Evolutionary conservation across 371 early-diverging fungal species (phyloP), one percentile per base, ranked within the genome.

Genomic region (Actinomucor elegans): DNA sequence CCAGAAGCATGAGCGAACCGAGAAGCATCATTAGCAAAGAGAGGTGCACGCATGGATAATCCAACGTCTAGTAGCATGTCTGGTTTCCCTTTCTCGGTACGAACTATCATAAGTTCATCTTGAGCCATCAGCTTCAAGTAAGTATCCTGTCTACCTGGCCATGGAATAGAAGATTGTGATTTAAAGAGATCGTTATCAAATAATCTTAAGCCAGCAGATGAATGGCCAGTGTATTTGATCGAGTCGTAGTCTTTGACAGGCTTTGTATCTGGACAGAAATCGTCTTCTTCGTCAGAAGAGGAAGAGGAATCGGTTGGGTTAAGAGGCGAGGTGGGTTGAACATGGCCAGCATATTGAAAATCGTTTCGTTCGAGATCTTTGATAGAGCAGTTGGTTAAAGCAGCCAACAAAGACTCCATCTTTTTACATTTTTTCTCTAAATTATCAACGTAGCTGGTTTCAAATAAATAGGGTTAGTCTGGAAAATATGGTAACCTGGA

Each of bases 391-490:
- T 70, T 67, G 0, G 76, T 76, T 8, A 76, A 52, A 17, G 59
- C 42, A n/a, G 61, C 49, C 23, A 77, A 49, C 7, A 77, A 55
- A 0, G 50, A 41, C 40, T 77, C 78, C 73, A 77, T 71, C 42
- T 77, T 72, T 64, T 65, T 73, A 32, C 77, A 77, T 41, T 67
- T 57, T 32, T 64, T 64, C 41, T 77, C 77, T 1, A 77, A 52
- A 29, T 69, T 67, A 35, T 73, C 72, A 3, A 77, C 74, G 44
- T 77, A 77, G n/a, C 73, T 73, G 12, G 1, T 12, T 28, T 43
- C 9, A 41, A 32, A 34, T 23, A 34, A 20, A 43, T 28, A 47
- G 18, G n/a, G 14, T 5, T 17, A 38, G 28, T 24, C 23, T 15
- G 4, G 15, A 15, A 26, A 21, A 15, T 14, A 52, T 44, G 11